Evolutionary conservation across 2,329 filamentous ascomycete species (phyloP).

Genomic region (Chrysosporium queenslandicum): DNA sequence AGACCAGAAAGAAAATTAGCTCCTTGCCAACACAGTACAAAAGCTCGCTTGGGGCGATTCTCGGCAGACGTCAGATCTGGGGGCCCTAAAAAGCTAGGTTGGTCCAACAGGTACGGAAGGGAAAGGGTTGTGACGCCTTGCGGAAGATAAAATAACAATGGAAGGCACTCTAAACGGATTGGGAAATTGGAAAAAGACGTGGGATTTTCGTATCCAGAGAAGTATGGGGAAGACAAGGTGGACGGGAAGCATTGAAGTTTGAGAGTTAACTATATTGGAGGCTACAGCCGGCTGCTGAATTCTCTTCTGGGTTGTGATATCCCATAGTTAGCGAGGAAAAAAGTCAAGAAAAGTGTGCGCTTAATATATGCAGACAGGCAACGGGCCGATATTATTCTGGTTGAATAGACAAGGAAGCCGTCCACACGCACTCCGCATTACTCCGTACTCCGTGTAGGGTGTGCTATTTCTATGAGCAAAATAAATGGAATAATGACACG

Average conservation of each 20-base stretch:
- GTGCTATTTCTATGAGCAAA: too few species aligned
- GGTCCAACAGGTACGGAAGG: slow-evolving; percentile 1
- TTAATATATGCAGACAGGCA: neutral
- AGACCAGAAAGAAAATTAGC: too few species aligned
- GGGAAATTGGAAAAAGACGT: too few species aligned
- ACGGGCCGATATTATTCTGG: neutral
- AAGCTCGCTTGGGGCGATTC: too few species aligned
- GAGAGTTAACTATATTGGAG: neutral
- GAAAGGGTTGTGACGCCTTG: slow-evolving; percentile 6
- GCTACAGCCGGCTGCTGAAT: neutral
- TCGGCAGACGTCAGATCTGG: neutral
- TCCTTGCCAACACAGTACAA: too few species aligned
- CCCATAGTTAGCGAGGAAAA: neutral
- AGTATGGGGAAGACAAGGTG: too few species aligned
- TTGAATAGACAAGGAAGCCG: neutral
- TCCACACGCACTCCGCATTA: neutral
- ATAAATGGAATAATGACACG: too few species aligned
- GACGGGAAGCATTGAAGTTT: too few species aligned
- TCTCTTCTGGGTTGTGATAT: neutral
- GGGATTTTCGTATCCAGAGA: too few species aligned
- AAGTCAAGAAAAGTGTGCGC: neutral
- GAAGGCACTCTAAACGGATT: neutral
- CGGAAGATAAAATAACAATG: slow-evolving; percentile 5
- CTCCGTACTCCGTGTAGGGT: too few species aligned
- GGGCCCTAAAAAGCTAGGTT: neutral